phyloP scores from a whole-genome alignment of 129 eudicot genomes.

The Rutidosis leptorrhynchoides region DNA sequence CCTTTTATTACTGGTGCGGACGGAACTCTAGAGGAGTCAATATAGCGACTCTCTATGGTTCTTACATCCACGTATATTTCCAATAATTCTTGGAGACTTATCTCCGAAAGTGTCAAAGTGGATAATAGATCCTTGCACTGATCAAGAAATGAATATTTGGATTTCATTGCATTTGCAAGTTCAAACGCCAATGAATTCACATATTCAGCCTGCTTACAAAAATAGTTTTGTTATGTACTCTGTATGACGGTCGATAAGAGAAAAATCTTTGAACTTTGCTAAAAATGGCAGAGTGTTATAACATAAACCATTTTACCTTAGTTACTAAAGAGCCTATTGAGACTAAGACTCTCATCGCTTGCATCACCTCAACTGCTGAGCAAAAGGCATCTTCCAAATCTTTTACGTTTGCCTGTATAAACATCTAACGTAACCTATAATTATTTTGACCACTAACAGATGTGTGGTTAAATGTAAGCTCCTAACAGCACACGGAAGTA shows the following conservation, averaged over 20 bases:
- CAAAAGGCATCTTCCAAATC: conserved; percentile 57
- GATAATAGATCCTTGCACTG: conserved; percentile 68
- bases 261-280: neutral
- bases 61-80: no score
- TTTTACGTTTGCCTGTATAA: conserved; percentile 60
- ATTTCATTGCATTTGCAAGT: conserved; percentile 47
- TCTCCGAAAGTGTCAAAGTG: conserved; percentile 62
- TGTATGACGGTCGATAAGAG: neutral
- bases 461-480: neutral
- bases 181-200: conserved; percentile 57
- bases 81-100: conserved; percentile 19
- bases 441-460: neutral
- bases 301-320: conserved; percentile 39
- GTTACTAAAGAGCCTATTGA: conserved; percentile 53
- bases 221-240: neutral
- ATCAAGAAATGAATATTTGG: conserved; percentile 52
- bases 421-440: neutral
- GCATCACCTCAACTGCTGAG: conserved; percentile 82
- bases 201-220: conserved; percentile 53
- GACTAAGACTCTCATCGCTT: conserved; percentile 58
- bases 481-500: neutral
- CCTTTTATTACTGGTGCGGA: no score
- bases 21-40: no score
- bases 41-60: no score
- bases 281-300: neutral